A percentile compares a stretch with the other conserved stretches of the same genome.
These are phyloP conservation scores for Barnettozyma sp. DNA, from an alignment of 805 yeast species.

Conservation along the genomic window DNA sequence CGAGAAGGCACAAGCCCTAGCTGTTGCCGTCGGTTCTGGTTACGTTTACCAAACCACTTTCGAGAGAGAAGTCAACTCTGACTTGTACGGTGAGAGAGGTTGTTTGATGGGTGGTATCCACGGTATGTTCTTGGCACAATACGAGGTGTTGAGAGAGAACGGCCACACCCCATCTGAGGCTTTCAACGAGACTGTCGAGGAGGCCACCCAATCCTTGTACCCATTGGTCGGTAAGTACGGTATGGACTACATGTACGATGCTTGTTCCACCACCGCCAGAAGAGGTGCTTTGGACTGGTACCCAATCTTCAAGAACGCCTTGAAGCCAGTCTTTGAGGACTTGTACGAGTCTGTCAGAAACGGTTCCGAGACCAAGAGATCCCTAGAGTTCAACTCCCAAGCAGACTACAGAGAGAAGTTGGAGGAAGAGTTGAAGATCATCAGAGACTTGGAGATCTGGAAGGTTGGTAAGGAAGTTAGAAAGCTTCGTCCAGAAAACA, in stretches of 20 bases:
- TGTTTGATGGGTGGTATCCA: conserved; percentile 99
- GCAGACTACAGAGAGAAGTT: conserved; percentile 95
- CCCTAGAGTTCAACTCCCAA: conserved; percentile 97
- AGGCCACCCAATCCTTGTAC: conserved; percentile 98
- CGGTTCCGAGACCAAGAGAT: conserved; percentile 97
- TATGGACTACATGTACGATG: conserved; percentile 99
- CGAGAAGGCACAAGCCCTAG: conserved; percentile 97
- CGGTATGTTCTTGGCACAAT: conserved; percentile 99
- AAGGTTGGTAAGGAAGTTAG: conserved; percentile 99
- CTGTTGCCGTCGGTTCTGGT: conserved; percentile 99
- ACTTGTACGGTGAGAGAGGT: conserved; percentile 99
- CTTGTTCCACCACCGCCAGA: conserved; percentile 99
- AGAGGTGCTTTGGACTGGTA: conserved; percentile 99
- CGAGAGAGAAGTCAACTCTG: conserved; percentile 98
- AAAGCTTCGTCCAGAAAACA: conserved; percentile 99
- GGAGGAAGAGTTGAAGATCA: conserved; percentile 85
- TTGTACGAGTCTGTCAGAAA: conserved; percentile 91
- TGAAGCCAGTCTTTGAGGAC: conserved; percentile 97
- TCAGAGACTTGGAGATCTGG: conserved; percentile 99
- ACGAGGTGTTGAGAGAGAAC: conserved; percentile 98
- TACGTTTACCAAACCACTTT: conserved; percentile 99
- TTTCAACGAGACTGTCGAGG: conserved; percentile 99
- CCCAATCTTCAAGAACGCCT: conserved; percentile 97
- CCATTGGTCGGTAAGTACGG: conserved; percentile 99
- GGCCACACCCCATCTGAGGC: conserved; percentile 99